These are phyloP conservation scores for Pulveroboletus sp. DNA, from an alignment of 768 basidiomycete species.

Conservation along the genomic window DNA sequence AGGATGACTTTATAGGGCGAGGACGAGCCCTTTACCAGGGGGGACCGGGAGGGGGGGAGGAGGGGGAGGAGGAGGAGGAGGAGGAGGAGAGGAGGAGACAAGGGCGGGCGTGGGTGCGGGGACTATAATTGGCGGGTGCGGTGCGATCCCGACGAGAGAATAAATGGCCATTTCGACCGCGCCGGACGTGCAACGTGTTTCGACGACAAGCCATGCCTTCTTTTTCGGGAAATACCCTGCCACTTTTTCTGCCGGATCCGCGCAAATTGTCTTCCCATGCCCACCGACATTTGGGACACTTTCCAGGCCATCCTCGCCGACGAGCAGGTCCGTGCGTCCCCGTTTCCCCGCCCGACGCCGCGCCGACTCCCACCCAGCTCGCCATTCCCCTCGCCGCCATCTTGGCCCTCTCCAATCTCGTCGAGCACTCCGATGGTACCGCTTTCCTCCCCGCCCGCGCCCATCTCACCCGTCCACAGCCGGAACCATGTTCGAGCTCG, in stretches of 20 bases:
- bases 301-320: slow-evolving; percentile 63
- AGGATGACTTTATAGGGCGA: slow-evolving; percentile 26
- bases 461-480: slow-evolving; percentile 41
- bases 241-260: slow-evolving; percentile 11
- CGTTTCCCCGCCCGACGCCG: background rate
- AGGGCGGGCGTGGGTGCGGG: slow-evolving; percentile 38
- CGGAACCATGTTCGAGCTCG: slow-evolving; percentile 91
- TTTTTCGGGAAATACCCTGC: slow-evolving; percentile 21
- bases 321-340: slow-evolving; percentile 53
- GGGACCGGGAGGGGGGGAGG: slow-evolving; percentile 25
- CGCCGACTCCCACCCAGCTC: slow-evolving; percentile 42
- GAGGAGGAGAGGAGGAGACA: slow-evolving; percentile 14
- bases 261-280: slow-evolving; percentile 24
- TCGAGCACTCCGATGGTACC: slow-evolving; percentile 76
- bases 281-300: slow-evolving; percentile 48
- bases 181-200: slow-evolving; percentile 79
- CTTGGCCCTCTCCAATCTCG: slow-evolving; percentile 75
- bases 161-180: slow-evolving; percentile 50
- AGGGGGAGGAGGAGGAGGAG: slow-evolving; percentile 26
- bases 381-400: slow-evolving; percentile 88
- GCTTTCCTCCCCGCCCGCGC: slow-evolving; percentile 21
- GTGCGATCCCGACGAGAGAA: slow-evolving; percentile 52
- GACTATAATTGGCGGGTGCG: slow-evolving; percentile 50
- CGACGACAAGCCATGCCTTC: slow-evolving; percentile 49
- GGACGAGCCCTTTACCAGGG: slow-evolving; percentile 34